Evolutionary conservation across 345 rosid genomes (phyloP), one percentile per base, ranked within the genome.

Genomic region (Litchi chinensis): DNA sequence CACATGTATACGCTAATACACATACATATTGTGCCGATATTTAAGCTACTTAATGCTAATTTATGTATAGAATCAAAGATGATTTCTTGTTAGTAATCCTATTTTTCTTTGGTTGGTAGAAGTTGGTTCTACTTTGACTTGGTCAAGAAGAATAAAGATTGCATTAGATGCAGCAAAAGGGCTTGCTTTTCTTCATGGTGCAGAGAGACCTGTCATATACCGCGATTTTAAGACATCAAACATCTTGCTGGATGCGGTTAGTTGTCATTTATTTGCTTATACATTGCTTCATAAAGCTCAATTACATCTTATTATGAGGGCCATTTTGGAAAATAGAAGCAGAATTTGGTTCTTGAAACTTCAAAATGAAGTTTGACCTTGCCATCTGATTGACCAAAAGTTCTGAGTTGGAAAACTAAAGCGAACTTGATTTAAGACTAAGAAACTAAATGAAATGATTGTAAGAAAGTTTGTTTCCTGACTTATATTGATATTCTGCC

Each of bases 141-240:
- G 99, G 99, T 85, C 95, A 39, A 93, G 82, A 87, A 87, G 99
- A 73, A 89, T 94, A 92, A 94, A 89, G 93, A 94, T 97, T 83
- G 99, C 99, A 63, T 79, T 93, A 65, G 88, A 89, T 67, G 98
- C 93, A 74, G 99, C 99, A 63, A 93, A 87, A 87, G 98, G 99
- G 67, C 98, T 97, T 77, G 95, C 97, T 46, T 88, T 86, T 90
- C 99, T 97, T 86, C 99, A 94, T 83, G 93, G 92, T 79, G 97
- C 97, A 18, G 95, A 92, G 82, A 88, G 97, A 71, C 88, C 97
- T 15, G 77, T 97, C 79, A 97, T 97, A 75, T 97, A 97, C 87
- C 98, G 99, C 16, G 99, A 97, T 83, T 89, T 97, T 86, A 97
- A 97, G 92, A 91, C 98, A 68, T 95, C 99, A 65, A 97, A 97